phyloP scores from a whole-genome alignment of 2,329 filamentous ascomycete species.

The Diplodia intermedia region DNA sequence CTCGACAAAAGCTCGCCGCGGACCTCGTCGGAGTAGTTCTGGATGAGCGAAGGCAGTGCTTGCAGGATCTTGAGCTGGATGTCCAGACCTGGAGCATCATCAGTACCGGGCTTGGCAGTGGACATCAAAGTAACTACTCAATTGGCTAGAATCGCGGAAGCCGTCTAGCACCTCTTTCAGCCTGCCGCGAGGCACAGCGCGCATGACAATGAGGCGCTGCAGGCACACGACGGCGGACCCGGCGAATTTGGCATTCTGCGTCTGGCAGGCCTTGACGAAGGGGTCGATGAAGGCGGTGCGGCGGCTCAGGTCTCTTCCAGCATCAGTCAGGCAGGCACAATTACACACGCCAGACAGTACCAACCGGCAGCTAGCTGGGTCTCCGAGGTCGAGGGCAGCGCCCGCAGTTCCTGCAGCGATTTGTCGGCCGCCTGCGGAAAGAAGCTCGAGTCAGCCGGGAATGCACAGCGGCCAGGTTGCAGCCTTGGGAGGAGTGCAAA shows the following conservation, averaged over 20 bases:
- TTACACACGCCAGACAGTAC: constrained; percentile 33
- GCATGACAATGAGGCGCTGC: constrained; percentile 83
- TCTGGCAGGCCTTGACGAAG: constrained; percentile 90
- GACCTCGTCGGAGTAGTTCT: constrained; percentile 86
- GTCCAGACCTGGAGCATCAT: constrained; percentile 66
- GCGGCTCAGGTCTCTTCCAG: constrained; percentile 75
- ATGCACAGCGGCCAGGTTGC: not conserved
- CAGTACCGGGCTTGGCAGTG: not conserved
- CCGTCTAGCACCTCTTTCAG: constrained; percentile 88
- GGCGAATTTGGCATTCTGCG: constrained; percentile 89
- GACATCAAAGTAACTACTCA: constrained; percentile 61
- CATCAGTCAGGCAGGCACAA: constrained; percentile 38
- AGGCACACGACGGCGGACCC: constrained; percentile 86
- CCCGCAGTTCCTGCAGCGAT: constrained; percentile 87
- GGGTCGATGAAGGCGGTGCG: constrained; percentile 86
- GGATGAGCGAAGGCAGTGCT: constrained; percentile 83
- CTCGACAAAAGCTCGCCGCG: constrained; percentile 81
- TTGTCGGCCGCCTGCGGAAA: constrained; percentile 80
- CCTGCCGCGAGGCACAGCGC: constrained; percentile 77
- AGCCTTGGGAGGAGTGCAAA: not conserved
- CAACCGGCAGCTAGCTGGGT: constrained; percentile 74
- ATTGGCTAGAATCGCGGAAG: constrained; percentile 77
- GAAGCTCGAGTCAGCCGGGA: constrained; percentile 29
- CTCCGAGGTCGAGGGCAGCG: constrained; percentile 75
- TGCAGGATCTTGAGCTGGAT: constrained; percentile 96